Conservation (phyloP, 352 stramenopile species). For the Phytophthora syringae region DNA sequence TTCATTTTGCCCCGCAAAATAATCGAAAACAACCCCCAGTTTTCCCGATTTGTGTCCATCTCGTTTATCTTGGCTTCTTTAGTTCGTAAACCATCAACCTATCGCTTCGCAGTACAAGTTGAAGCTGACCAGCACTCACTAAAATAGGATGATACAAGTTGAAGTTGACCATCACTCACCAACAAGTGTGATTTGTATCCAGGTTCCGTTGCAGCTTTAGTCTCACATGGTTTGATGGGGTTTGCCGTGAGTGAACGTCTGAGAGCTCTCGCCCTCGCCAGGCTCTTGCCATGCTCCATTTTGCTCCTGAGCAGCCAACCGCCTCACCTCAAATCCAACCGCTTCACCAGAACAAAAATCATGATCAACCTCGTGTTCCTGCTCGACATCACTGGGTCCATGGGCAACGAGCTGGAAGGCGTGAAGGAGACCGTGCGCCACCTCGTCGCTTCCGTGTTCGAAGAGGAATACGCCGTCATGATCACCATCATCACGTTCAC, state of each 20-base stretch:
- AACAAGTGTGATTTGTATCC: too few species aligned
- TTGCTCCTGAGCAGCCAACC: conserved; percentile 8
- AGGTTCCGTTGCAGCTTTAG: not conserved
- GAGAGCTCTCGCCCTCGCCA: not conserved
- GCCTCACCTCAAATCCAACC: not conserved
- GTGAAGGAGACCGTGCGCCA: conserved; percentile 63
- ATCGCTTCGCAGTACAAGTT: too few species aligned
- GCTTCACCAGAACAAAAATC: not conserved
- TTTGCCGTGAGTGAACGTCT: conserved; percentile 24
- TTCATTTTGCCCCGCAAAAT: not conserved
- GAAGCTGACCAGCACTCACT: too few species aligned
- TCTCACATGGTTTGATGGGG: conserved; percentile 4
- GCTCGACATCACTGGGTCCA: conserved; percentile 80
- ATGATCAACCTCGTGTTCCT: conserved; percentile 80
- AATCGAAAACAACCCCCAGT: not conserved
- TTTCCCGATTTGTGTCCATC: too few species aligned
- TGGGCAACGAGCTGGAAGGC: conserved; percentile 58
- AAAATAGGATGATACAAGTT: conserved; percentile 32
- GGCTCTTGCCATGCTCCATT: conserved; percentile 23
- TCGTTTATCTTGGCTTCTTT: too few species aligned
- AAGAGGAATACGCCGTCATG: conserved; percentile 58
- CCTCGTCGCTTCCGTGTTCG: conserved; percentile 58
- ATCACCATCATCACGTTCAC: conserved; percentile 84
- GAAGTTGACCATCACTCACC: conserved; percentile 21
- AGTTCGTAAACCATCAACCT: too few species aligned